Evolutionary conservation across 371 early-diverging fungal genomes (phyloP).

Genomic region (Mucor mucedo): DNA sequence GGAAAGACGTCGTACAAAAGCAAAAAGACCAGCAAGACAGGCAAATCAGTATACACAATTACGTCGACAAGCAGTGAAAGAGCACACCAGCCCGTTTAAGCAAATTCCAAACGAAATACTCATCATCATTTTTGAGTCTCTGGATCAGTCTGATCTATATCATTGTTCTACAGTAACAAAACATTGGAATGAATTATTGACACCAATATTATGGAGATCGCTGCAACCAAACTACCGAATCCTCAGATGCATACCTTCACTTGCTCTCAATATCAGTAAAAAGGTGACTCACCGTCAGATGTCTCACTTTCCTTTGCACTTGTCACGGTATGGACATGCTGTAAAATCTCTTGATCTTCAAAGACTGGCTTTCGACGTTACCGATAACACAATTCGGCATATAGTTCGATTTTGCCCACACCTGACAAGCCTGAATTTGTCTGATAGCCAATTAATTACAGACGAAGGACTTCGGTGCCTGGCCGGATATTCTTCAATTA

Average conservation of each 20-base stretch:
- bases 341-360: slow-evolving; percentile 32
- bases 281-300: slow-evolving; percentile 17
- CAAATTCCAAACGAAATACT: slow-evolving; percentile 40
- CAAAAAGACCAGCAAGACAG: background rate
- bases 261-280: slow-evolving; percentile 12
- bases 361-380: slow-evolving; percentile 22
- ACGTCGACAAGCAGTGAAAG: background rate
- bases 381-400: slow-evolving; percentile 36
- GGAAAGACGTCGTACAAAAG: slow-evolving; percentile 8
- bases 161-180: slow-evolving; percentile 37
- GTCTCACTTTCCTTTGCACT: slow-evolving; percentile 34
- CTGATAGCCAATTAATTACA: slow-evolving; percentile 30
- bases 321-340: slow-evolving; percentile 35
- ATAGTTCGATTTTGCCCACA: slow-evolving; percentile 33
- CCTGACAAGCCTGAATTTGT: slow-evolving; percentile 21
- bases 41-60: background rate
- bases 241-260: slow-evolving; percentile 29
- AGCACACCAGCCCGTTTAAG: background rate
- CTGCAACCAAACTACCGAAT: slow-evolving; percentile 28
- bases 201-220: slow-evolving; percentile 47
- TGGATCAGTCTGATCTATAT: slow-evolving; percentile 24
- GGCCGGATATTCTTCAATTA: slow-evolving; percentile 21
- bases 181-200: slow-evolving; percentile 40
- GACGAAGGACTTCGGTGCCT: slow-evolving; percentile 22
- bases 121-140: slow-evolving; percentile 31